Evolutionary conservation across 140 eudicot genomes (phyloP).

Genomic region (Ambrosia hybrid): DNA sequence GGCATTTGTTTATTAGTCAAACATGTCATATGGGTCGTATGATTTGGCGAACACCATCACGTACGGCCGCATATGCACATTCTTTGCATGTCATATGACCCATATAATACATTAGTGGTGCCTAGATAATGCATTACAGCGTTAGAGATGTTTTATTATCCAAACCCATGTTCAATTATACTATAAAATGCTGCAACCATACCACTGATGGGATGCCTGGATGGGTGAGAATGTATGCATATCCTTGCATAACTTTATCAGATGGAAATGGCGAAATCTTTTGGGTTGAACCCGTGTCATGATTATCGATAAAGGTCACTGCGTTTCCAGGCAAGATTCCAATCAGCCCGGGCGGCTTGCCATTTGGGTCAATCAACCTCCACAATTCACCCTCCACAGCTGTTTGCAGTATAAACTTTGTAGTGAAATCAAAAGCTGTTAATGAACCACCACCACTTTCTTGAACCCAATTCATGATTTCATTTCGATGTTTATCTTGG

Average conservation of each 20-base stretch:
- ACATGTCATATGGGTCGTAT: too few species aligned
- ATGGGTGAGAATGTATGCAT: conserved; percentile 82
- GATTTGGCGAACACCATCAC: too few species aligned
- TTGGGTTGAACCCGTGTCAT: conserved; percentile 76
- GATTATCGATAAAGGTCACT: conserved; percentile 73
- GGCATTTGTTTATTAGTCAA: too few species aligned
- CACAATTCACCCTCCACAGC: conserved; percentile 71
- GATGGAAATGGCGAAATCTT: conserved; percentile 66
- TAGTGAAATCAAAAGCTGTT: conserved; percentile 69
- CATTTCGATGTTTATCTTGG: conserved; percentile 61
- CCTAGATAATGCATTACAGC: too few species aligned
- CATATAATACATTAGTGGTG: too few species aligned
- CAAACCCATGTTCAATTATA: not conserved
- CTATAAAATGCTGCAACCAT: conserved; percentile 7
- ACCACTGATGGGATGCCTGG: conserved; percentile 78
- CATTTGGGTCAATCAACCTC: conserved; percentile 65
- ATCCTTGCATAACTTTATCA: conserved; percentile 82
- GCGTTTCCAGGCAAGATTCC: conserved; percentile 56
- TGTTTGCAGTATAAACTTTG: conserved; percentile 70
- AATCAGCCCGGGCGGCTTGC: conserved; percentile 70
- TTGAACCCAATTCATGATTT: conserved; percentile 47
- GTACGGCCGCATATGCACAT: too few species aligned
- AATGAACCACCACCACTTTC: conserved; percentile 55
- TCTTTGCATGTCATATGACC: too few species aligned
- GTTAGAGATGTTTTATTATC: too few species aligned